Conservation (phyloP, 441 rosid genomes). For the Syzygium malaccense region DNA sequence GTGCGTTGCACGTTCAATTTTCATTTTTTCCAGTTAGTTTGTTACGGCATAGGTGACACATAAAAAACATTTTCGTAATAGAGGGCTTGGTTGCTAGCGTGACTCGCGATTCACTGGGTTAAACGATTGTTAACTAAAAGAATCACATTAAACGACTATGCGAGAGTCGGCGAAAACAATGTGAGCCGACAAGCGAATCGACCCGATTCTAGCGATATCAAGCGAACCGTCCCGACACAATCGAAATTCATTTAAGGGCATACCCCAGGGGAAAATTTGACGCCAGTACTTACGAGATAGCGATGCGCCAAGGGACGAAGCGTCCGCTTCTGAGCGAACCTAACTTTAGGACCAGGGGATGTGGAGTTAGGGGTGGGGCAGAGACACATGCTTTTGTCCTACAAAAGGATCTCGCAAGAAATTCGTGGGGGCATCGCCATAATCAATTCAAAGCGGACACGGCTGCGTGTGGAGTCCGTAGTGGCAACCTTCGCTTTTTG, state of each 20-base stretch:
- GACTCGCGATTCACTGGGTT: background rate
- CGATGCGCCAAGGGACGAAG: background rate
- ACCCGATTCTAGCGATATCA: background rate
- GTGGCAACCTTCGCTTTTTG: background rate
- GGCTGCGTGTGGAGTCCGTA: background rate
- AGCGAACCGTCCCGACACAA: background rate
- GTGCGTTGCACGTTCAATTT: background rate
- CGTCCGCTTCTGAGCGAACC: background rate
- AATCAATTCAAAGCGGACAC: background rate
- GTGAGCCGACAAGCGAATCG: background rate
- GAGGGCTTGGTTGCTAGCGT: fast-evolving
- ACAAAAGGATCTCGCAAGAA: background rate
- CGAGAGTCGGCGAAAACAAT: too few species aligned
- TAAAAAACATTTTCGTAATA: background rate
- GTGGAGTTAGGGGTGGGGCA: background rate
- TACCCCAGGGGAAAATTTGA: background rate
- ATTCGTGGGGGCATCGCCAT: background rate
- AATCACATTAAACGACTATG: too few species aligned
- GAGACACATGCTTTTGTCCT: background rate
- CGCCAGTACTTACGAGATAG: background rate
- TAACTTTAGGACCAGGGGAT: background rate
- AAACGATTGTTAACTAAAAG: background rate
- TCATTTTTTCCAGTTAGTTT: background rate
- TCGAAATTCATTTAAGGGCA: background rate
- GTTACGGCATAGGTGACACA: background rate